Percentiles rank a stretch among this genome's conserved stretches.
Evolutionary conservation across 106 monocot species (phyloP).

Genomic region (Allium fistulosum): DNA sequence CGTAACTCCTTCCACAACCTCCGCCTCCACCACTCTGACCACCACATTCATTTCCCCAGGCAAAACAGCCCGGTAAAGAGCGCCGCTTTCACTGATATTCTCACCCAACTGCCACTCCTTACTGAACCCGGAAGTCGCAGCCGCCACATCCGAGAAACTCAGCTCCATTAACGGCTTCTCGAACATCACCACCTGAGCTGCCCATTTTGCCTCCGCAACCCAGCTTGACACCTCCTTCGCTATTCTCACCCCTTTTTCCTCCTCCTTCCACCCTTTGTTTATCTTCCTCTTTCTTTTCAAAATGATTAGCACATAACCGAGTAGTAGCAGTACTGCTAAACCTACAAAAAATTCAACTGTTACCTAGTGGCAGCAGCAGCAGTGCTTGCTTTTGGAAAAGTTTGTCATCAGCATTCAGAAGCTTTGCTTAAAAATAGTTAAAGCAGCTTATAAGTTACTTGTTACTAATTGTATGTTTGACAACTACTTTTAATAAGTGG

Average conservation of each 20-base stretch:
- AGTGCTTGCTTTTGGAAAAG: too few species aligned
- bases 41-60: conserved; percentile 75
- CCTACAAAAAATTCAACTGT: too few species aligned
- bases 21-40: conserved; percentile 48
- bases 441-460: too few species aligned
- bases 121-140: conserved; percentile 74
- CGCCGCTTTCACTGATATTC: conserved; percentile 42
- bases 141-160: conserved; percentile 60
- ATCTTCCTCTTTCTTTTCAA: conserved; percentile 9
- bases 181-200: conserved; percentile 63
- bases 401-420: too few species aligned
- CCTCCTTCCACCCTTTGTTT: conserved; percentile 7
- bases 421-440: too few species aligned
- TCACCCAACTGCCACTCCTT: conserved; percentile 69
- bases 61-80: conserved; percentile 57
- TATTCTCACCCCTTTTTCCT: conserved; percentile 10
- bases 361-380: too few species aligned
- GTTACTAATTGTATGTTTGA: too few species aligned
- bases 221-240: conserved; percentile 20
- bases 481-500: too few species aligned
- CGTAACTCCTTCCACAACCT: conserved; percentile 24
- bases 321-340: too few species aligned
- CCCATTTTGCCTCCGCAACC: conserved; percentile 39
- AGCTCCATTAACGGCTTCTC: conserved; percentile 86
- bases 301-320: too few species aligned